A percentile compares a stretch with the other conserved stretches of the same genome.
phyloP scores from a whole-genome alignment of 2,329 filamentous ascomycete genomes.

The Neobulgaria alba region DNA sequence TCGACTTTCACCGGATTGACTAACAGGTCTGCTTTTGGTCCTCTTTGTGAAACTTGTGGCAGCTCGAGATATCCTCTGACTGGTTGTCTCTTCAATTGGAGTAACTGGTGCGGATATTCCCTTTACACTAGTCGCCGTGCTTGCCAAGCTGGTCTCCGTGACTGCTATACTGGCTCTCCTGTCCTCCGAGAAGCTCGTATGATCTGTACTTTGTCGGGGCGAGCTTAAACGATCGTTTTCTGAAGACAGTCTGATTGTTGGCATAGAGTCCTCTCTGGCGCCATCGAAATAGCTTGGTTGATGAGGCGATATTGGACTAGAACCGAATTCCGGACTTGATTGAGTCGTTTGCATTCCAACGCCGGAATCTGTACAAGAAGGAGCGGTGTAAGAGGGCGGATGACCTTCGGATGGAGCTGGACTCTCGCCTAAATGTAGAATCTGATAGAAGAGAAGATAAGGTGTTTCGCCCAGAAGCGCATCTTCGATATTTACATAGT shows the following conservation, averaged over 20 bases:
- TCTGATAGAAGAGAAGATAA: constrained; percentile 92
- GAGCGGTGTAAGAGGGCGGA: constrained; percentile 56
- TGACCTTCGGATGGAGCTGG: constrained; percentile 1
- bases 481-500: constrained; percentile 66
- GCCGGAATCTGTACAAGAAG: constrained; percentile 36
- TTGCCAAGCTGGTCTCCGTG: constrained; percentile 35
- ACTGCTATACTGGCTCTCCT: constrained; percentile 42
- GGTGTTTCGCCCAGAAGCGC: constrained; percentile 81
- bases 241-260: constrained; percentile 44
- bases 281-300: constrained; percentile 36
- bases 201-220: constrained; percentile 29
- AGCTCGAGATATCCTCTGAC: constrained; percentile 47
- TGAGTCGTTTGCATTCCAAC: constrained; percentile 13
- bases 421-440: constrained; percentile 48
- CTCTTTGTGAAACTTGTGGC: constrained; percentile 44
- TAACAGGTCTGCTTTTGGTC: constrained; percentile 46
- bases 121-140: constrained; percentile 32
- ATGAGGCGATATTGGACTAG: background rate
- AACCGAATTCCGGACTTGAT: background rate
- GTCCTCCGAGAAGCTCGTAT: constrained; percentile 39
- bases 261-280: constrained; percentile 31
- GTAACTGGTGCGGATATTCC: constrained; percentile 34
- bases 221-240: constrained; percentile 36
- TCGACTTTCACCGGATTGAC: constrained; percentile 49
- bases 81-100: constrained; percentile 45